These are phyloP conservation scores for Clavaria fumosa DNA, from an alignment of 768 basidiomycete species.

Conservation along the genomic window DNA sequence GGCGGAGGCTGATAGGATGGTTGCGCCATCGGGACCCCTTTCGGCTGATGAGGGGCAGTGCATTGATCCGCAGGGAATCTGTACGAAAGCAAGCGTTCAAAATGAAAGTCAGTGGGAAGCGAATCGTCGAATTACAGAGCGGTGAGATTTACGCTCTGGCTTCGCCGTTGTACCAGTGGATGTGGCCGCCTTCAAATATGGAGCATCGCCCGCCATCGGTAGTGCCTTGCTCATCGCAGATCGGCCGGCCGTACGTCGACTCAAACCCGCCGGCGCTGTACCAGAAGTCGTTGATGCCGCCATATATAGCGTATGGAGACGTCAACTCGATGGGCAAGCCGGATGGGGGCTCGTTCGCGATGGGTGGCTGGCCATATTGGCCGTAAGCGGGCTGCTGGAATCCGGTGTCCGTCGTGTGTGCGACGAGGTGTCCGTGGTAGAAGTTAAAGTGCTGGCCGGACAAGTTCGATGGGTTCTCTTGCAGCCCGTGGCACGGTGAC, in stretches of 20 bases:
- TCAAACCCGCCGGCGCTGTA: background rate
- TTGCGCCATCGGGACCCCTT: background rate
- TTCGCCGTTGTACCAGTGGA: constrained; percentile 2
- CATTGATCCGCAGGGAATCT: background rate
- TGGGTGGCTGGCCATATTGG: background rate
- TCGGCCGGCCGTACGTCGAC: background rate
- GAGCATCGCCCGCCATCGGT: constrained; percentile 3
- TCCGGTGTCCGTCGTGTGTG: background rate
- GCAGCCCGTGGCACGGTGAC: background rate
- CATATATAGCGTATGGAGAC: constrained; percentile 1
- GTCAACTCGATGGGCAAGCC: background rate
- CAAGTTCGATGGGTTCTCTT: background rate
- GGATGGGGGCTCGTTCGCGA: background rate
- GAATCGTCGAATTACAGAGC: background rate
- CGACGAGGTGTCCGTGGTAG: background rate
- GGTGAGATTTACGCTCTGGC: background rate
- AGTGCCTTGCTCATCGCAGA: constrained; percentile 2
- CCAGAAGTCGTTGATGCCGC: constrained; percentile 2
- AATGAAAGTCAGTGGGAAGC: background rate
- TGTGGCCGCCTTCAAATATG: constrained; percentile 5
- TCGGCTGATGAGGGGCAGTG: background rate
- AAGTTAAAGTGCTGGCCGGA: constrained; percentile 1
- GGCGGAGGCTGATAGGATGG: background rate
- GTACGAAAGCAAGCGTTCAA: background rate
- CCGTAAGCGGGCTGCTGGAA: background rate